A percentile compares a stretch with the other conserved stretches of the same genome.
Evolutionary conservation across 164 flowering plant genomes (phyloP).

Genomic region (Vitis vinifera): ASM3070453v1 NC_081817.1:11064501-11065000

Average conservation of each 20-base stretch:
- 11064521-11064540: constrained; percentile 36
- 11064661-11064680: no score
- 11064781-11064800: no score
- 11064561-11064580: constrained; percentile 21
- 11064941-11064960: constrained; percentile 40
- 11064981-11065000: constrained; percentile 21
- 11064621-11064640: no score
- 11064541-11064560: constrained; percentile 30
- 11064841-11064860: no score
- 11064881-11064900: background rate
- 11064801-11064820: no score
- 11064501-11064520: constrained; percentile 46
- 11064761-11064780: no score
- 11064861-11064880: background rate
- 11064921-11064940: constrained; percentile 43
- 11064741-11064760: no score
- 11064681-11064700: no score
- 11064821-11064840: no score
- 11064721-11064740: no score
- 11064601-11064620: background rate
- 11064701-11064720: no score
- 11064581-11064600: constrained; percentile 33
- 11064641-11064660: no score
- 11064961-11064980: constrained; percentile 28
- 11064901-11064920: constrained; percentile 26